Conservation (phyloP, 305 asterid genomes). For the Plantago lanceolata region DNA sequence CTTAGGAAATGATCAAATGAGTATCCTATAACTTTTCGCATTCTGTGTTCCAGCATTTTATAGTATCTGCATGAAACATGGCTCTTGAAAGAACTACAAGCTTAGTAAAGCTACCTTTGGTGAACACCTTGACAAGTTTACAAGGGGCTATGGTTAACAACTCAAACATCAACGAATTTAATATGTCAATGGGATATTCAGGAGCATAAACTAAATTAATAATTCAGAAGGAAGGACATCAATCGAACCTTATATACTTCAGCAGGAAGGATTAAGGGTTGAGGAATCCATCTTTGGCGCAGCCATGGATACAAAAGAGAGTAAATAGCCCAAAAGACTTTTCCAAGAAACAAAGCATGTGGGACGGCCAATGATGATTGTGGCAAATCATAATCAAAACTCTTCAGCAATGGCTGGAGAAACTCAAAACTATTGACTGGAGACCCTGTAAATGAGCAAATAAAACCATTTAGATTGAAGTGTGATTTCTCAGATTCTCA, state of each 20-base stretch:
- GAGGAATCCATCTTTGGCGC: constrained; percentile 71
- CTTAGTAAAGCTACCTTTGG: background rate
- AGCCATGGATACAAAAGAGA: constrained; percentile 71
- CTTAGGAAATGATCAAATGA: background rate
- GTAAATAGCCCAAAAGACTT: constrained; percentile 54
- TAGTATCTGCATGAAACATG: constrained; percentile 1
- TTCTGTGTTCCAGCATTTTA: background rate
- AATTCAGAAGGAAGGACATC: background rate
- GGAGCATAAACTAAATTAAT: background rate
- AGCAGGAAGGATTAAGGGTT: constrained; percentile 87
- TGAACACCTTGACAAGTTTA: background rate
- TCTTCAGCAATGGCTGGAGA: constrained; percentile 58
- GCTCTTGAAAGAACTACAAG: background rate
- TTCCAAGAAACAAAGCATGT: constrained; percentile 70
- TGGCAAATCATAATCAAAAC: constrained; percentile 76
- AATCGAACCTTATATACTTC: constrained; percentile 75
- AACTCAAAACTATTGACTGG: constrained; percentile 89
- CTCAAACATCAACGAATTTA: background rate
- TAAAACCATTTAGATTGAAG: constrained; percentile 18
- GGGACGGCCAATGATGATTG: constrained; percentile 54
- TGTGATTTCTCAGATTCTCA: background rate
- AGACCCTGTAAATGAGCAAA: constrained; percentile 45
- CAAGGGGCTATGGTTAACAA: background rate
- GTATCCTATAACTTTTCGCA: background rate
- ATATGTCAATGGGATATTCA: background rate